Evolutionary conservation across 2,329 filamentous ascomycete genomes (phyloP).

Genomic region (Venturia aucupariae): DNA sequence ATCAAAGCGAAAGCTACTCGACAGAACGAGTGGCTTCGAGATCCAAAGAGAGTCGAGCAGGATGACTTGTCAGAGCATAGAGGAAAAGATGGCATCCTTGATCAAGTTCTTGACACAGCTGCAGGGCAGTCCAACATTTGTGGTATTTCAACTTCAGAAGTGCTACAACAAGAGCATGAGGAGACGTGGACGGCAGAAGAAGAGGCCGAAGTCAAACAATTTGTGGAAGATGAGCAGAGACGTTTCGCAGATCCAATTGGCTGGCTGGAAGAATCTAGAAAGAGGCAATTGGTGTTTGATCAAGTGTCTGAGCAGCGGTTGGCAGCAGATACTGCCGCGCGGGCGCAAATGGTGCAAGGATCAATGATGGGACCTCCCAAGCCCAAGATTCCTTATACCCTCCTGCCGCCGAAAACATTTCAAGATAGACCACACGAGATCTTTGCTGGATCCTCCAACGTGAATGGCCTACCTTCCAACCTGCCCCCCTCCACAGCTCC

Average conservation of each 20-base stretch:
- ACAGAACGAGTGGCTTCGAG: not conserved
- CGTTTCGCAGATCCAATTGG: not conserved
- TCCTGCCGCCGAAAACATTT: not conserved
- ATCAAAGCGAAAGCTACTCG: not conserved
- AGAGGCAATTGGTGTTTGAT: not conserved
- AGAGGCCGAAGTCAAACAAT: not conserved
- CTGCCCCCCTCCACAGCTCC: not conserved
- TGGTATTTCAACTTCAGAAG: not conserved
- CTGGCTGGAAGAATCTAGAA: not conserved
- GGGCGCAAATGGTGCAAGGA: not conserved
- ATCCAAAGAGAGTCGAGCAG: not conserved
- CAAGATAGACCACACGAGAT: not conserved
- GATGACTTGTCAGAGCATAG: not conserved
- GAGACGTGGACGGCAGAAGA: conserved; percentile 4
- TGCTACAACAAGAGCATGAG: conserved; percentile 6
- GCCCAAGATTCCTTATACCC: not conserved
- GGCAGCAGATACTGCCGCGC: not conserved
- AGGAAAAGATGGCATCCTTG: conserved; percentile 8
- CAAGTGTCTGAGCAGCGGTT: not conserved
- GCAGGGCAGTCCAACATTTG: not conserved
- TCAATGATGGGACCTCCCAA: not conserved
- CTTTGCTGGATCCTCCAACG: not conserved
- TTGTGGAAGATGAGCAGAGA: not conserved
- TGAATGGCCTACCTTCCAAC: not conserved
- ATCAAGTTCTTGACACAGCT: conserved; percentile 7